Evolutionary conservation across 257 asterid genomes (phyloP).

Genomic region (Handroanthus guayacan): DNA sequence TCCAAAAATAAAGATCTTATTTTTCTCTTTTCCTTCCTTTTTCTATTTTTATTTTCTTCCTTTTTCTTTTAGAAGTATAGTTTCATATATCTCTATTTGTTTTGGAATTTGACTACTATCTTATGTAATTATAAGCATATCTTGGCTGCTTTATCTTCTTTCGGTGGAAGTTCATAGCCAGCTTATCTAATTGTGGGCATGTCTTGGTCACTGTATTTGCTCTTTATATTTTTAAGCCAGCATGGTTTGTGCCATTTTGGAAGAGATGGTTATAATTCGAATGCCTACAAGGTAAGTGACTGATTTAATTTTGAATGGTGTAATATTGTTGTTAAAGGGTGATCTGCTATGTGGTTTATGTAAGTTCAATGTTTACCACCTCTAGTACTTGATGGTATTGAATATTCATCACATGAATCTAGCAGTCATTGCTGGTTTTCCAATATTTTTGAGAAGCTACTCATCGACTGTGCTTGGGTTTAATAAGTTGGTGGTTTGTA

Average conservation of each 20-base stretch:
- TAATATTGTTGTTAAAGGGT: constrained; percentile 24
- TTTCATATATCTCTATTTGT: constrained; percentile 31
- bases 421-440: constrained; percentile 31
- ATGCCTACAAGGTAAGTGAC: constrained; percentile 33
- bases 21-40: no score
- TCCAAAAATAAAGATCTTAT: no score
- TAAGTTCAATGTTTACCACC: constrained; percentile 4
- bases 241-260: constrained; percentile 33
- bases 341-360: constrained; percentile 31
- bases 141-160: constrained; percentile 25
- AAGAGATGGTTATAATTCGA: constrained; percentile 27
- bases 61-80: background rate
- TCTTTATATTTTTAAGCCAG: constrained; percentile 23
- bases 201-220: constrained; percentile 29
- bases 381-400: constrained; percentile 24
- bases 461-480: constrained; percentile 1
- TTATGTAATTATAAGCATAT: background rate
- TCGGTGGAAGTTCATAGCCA: background rate
- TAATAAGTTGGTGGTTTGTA: constrained; percentile 8
- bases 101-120: background rate
- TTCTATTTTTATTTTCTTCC: no score
- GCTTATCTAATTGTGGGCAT: constrained; percentile 16
- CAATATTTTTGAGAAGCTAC: background rate
- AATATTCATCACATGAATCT: constrained; percentile 3
- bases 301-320: constrained; percentile 26